phyloP scores from a whole-genome alignment of 2,329 filamentous ascomycete species.

The Coniochaeta sp. region DNA sequence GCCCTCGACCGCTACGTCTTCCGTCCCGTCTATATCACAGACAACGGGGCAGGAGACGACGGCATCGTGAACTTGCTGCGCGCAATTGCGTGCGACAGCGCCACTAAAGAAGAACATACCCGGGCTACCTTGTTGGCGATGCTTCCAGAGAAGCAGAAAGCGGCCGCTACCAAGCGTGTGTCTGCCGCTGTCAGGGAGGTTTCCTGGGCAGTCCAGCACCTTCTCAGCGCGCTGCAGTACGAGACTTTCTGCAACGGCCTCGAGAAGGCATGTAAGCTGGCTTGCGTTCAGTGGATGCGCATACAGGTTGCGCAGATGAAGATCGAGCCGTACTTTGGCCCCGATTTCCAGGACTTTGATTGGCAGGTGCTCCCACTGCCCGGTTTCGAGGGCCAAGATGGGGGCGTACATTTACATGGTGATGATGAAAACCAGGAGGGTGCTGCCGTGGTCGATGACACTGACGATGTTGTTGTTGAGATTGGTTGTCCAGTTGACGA shows the following conservation, averaged over 20 bases:
- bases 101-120: slow-evolving; percentile 21
- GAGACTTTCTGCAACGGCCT: slow-evolving; percentile 22
- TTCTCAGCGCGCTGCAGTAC: slow-evolving; percentile 22
- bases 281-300: slow-evolving; percentile 23
- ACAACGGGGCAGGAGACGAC: slow-evolving; percentile 8
- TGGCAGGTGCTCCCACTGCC: slow-evolving; percentile 26
- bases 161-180: slow-evolving; percentile 18
- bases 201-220: slow-evolving; percentile 24
- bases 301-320: slow-evolving; percentile 24
- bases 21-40: slow-evolving; percentile 23
- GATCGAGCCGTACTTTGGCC: slow-evolving; percentile 29
- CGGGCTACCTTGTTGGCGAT: slow-evolving; percentile 22
- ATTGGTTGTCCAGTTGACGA: slow-evolving; percentile 1
- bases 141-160: slow-evolving; percentile 21
- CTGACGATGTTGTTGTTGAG: background rate
- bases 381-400: slow-evolving; percentile 15
- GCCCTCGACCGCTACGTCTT: slow-evolving; percentile 25
- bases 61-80: slow-evolving; percentile 22
- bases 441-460: slow-evolving; percentile 3
- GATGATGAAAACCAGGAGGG: slow-evolving; percentile 2
- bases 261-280: slow-evolving; percentile 19
- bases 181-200: slow-evolving; percentile 26
- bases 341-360: slow-evolving; percentile 26
- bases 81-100: slow-evolving; percentile 21
- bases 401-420: background rate